Conservation (phyloP, 148 eudicot species). For the Camellia sinensis region DNA sequence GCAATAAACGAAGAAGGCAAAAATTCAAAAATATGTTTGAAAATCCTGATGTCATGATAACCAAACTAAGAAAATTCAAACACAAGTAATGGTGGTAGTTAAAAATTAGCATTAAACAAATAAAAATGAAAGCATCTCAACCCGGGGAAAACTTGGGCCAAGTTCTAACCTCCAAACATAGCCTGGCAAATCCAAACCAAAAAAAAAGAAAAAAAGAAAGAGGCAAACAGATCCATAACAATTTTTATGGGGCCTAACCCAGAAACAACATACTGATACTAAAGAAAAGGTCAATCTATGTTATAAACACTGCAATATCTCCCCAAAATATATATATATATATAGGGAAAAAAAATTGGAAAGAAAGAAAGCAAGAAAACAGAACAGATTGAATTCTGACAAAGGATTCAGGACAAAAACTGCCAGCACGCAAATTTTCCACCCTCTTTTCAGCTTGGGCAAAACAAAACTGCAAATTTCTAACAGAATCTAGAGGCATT, state of each 20-base stretch:
- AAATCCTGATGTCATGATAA: not conserved
- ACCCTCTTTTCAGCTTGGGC: not conserved
- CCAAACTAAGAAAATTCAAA: not conserved
- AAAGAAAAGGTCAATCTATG: no score
- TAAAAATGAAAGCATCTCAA: not conserved
- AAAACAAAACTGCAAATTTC: not conserved
- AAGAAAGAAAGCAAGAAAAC: not conserved
- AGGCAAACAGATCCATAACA: not conserved
- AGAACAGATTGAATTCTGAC: no score
- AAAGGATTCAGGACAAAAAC: not conserved
- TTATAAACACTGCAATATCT: no score
- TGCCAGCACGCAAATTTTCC: not conserved
- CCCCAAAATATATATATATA: no score
- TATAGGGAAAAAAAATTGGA: no score
- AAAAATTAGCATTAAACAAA: not conserved
- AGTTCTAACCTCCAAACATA: no score
- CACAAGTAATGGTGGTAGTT: not conserved
- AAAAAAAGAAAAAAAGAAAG: no score
- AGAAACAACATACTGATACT: not conserved
- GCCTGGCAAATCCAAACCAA: no score
- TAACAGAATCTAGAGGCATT: not conserved
- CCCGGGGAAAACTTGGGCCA: not conserved
- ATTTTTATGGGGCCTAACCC: not conserved
- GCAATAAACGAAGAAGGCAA: slow-evolving; percentile 23
- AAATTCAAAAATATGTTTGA: not conserved